Evolutionary conservation across 148 eudicot genomes (phyloP), one percentile per base, ranked within the genome.

Genomic region (Fagopyrum esculentum): DNA sequence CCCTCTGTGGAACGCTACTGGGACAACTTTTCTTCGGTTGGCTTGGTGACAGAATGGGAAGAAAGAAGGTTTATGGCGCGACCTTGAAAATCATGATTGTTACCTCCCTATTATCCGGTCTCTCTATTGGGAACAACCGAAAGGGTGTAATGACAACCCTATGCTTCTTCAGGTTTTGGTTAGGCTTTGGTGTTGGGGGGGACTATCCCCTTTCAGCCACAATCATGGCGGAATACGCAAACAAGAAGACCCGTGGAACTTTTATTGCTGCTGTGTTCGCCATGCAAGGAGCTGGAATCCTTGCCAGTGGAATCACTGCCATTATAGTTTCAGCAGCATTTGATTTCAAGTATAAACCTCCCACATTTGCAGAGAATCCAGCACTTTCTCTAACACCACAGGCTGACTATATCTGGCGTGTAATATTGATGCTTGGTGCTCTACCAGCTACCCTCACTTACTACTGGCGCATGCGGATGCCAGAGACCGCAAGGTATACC

Each of bases 171-270:
- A 79, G 96, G 52, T 91, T 91, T 68, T 89, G 93, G 97, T 87
- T 91, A 0, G 93, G 97, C 6, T 91, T 91, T 59, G 93, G 96
- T 8, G 84, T 91, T n/a, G 96, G 96, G 2, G 92, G 96, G 8
- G 92, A 91, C 73, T 91, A 89, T 57, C 93, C 97, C 0, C 81
- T 91, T 0, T 91, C 93, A 0, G 93, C 97, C 54, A 91, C 97
- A 6, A 89, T 91, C 63, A 91, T 91, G 93, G 83, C 93, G 0
- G 97, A 91, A 79, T 91, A 91, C 8, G 90, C 96, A 3, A 90
- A 90, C 59, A 90, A 90, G 70, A 90, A 85, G 84, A 90, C 92
- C 0, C 85, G 96, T 48, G 92, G 92, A 0, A 85, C 90, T 0
- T 90, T 90, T 45, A 85, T 90, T 6, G 90, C 92, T 0, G 92